Base-by-base conservation (phyloP, 768 basidiomycete genomes). In the Russula dissimulans region DNA sequence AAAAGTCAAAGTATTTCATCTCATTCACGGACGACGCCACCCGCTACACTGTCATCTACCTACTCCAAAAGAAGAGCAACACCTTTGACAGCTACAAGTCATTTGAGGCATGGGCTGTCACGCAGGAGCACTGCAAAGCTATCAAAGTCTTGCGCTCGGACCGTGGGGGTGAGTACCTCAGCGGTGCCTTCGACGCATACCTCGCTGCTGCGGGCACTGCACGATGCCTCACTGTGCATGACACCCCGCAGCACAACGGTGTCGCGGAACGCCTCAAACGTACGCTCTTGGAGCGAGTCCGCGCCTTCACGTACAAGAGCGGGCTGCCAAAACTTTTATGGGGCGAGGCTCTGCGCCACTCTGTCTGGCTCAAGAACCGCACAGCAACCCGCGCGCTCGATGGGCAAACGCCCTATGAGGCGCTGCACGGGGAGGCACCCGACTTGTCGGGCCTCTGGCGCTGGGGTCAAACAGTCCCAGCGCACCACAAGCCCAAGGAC, bases 311-410 rank as follows among this genome's bases (percentile, higher is more conserved):
- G 0, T 17, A 43, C n/a, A 5, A 17, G 1, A n/a, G 42, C 17
- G 17, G 42, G 3, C 17, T 43, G 2, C 17, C 42, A 1, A 43
- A 43, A 17, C 17, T 5, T 2, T 9, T 46, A 3, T 43, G 42
- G 42, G 42, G 42, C 17, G 5, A 43, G 17, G 42, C 42, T 12
- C 12, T 43, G 29, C 1, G 11, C 1, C 45, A 46, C 4, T 11
- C 26, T 8, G 29, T 26, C 10, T 47, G 46, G 46, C 26, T 47
- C 11, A 47, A 47, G 14, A 31, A 29, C 12, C 4, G 46, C 3
- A 47, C 12, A 4, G 26, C 46, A 1, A 47, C 46, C 4, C 26
- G 12, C 26, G 65, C 56, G 34, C 62, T 55, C 62, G 73, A 72
- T 12, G 75, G 73, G 3, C 26, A 12, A 1, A 47, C 46, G 6